Evolutionary conservation across 176 grass and related monocot species (phyloP), one percentile per base, ranked within the genome.

Genomic region (Zea luxurians): DNA sequence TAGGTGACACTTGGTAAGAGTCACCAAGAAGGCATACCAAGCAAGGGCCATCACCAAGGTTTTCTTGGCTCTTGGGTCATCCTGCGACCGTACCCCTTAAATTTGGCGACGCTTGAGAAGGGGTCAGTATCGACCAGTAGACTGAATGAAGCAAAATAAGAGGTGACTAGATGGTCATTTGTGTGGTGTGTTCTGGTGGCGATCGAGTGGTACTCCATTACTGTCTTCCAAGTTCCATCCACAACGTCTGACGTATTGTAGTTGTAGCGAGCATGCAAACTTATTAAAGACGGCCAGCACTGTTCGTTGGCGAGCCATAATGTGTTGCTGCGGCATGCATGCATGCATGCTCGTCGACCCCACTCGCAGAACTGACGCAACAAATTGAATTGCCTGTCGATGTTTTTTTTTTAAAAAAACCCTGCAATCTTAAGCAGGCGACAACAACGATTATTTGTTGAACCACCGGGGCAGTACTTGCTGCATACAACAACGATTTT

Each of bases 241-340:
- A 54, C 50, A 54, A 17, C 13, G 50, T 53, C 50, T 53, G 15
- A 16, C 4, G 50, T 15, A 4, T 2, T 52, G 48, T 53, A 53
- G 13, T 13, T 1, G 27, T 27, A 27, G 27, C 27, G 20, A 61
- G 34, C 62, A 16, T 65, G 63, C 13, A 41, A 45, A 68, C 43
- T 1, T 46, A 45, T 79, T 46, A 73, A 85, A 27, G 44, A 54
- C 6, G n/a, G 62, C 10, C 71, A 70, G 5, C 70, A 45, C 46
- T 6, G 53, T 63, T 70, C 15, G 84, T 86, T 86, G 65, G 84
- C 43, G 35, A 21, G 47, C 47, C 47, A 77, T 82, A 57, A 86
- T 76, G 55, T 2, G 47, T 6, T 13, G 3, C 44, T 36, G 66
- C 27, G 27, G 27, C 27, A 27, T 12, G 20, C 15, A 17, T 4